Evolutionary conservation across 371 early-diverging fungal species (phyloP).

Genomic region (Mucor sp.): DNA sequence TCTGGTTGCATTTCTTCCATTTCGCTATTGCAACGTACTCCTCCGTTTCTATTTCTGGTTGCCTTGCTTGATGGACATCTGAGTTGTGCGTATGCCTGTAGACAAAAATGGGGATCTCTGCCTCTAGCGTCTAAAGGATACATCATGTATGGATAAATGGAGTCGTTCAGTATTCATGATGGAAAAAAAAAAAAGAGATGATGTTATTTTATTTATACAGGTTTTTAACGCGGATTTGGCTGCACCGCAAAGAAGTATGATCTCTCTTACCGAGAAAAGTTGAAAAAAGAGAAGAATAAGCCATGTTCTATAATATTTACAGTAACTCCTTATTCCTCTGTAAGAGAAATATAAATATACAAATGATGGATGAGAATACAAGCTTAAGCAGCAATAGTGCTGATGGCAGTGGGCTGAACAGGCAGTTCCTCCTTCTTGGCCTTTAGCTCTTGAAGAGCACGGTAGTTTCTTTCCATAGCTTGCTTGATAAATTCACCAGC

Average conservation of each 20-base stretch:
- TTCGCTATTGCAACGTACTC: not conserved
- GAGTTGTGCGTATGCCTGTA: not conserved
- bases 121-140: too few species aligned
- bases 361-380: not conserved
- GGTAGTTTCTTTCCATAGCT: conserved; percentile 39
- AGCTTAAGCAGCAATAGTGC: not conserved
- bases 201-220: not conserved
- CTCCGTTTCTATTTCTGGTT: not conserved
- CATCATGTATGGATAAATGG: too few species aligned
- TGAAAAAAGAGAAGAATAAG: conserved; percentile 22
- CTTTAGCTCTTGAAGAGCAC: conserved; percentile 28
- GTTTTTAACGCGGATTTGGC: conserved; percentile 6
- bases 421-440: conserved; percentile 3
- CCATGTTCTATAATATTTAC: conserved; percentile 18
- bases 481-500: conserved; percentile 34
- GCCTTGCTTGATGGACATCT: not conserved
- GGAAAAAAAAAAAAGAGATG: not conserved
- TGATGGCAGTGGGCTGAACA: not conserved
- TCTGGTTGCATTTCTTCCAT: not conserved
- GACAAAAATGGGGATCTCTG: not conserved
- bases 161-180: too few species aligned
- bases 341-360: conserved; percentile 4
- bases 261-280: not conserved
- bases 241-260: conserved; percentile 1
- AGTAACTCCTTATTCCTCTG: conserved; percentile 23